Percentiles rank a stretch among this genome's conserved stretches.
Conservation (phyloP, 2,329 filamentous ascomycete species). For the Talaromyces sp. region DNA sequence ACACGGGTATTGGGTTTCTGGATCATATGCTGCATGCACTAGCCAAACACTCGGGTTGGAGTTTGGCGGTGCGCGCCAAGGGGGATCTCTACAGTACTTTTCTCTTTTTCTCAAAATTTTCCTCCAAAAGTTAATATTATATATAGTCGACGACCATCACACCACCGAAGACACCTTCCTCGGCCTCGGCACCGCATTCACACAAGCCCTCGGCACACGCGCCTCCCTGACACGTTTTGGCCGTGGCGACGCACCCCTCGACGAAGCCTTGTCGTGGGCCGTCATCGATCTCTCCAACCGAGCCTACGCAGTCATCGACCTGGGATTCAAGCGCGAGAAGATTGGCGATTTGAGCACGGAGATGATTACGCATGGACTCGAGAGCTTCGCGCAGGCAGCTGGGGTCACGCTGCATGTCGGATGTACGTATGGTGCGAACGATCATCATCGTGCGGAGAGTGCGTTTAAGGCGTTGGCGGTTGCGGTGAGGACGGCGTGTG, state of each 20-base stretch:
- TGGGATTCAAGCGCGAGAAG: constrained; percentile 84
- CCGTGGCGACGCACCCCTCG: constrained; percentile 84
- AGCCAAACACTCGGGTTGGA: constrained; percentile 94
- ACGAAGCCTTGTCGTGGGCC: constrained; percentile 88
- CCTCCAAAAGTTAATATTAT: not conserved
- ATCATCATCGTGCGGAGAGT: constrained; percentile 93
- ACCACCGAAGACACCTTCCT: constrained; percentile 94
- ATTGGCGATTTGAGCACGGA: constrained; percentile 89
- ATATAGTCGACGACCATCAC: constrained; percentile 91
- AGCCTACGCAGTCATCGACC: constrained; percentile 74
- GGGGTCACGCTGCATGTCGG: constrained; percentile 94
- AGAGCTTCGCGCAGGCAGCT: constrained; percentile 88
- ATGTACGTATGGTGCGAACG: constrained; percentile 82
- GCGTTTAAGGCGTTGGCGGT: constrained; percentile 95
- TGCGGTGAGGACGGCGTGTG: constrained; percentile 71
- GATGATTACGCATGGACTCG: constrained; percentile 94
- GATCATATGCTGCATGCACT: constrained; percentile 98
- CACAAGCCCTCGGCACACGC: constrained; percentile 67
- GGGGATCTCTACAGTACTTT: constrained; percentile 84
- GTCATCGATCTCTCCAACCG: constrained; percentile 94
- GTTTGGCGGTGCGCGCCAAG: constrained; percentile 71
- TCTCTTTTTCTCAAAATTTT: not conserved
- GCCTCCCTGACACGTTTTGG: constrained; percentile 86
- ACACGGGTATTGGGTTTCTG: constrained; percentile 93
- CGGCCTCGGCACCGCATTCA: constrained; percentile 81